Conservation (phyloP, 2,329 filamentous ascomycete genomes). For the Ophiostoma ips region DNA sequence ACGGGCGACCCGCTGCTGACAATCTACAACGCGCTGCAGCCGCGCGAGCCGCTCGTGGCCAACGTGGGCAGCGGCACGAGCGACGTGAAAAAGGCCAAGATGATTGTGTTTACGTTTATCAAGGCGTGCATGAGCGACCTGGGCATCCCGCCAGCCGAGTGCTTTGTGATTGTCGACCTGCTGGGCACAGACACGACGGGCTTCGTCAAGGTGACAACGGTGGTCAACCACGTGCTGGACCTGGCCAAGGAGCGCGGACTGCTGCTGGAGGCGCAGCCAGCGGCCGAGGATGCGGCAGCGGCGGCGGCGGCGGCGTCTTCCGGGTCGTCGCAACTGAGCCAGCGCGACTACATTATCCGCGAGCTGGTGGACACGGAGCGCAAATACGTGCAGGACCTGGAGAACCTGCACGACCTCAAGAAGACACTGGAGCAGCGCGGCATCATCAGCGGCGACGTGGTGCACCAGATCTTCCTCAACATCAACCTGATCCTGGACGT, state of each 20-base stretch:
- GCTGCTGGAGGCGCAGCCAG: constrained; percentile 47
- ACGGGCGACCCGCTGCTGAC: constrained; percentile 72
- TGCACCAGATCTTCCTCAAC: constrained; percentile 94
- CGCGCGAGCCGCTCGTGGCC: constrained; percentile 52
- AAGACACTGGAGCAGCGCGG: constrained; percentile 79
- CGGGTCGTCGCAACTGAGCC: constrained; percentile 52
- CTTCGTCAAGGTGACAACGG: constrained; percentile 79
- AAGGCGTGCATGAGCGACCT: constrained; percentile 77
- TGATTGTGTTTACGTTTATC: constrained; percentile 83
- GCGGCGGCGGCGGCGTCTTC: constrained; percentile 32
- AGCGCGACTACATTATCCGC: constrained; percentile 75
- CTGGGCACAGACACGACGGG: constrained; percentile 92
- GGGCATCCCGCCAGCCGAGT: constrained; percentile 63
- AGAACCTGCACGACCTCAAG: constrained; percentile 86
- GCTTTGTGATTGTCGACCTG: constrained; percentile 83
- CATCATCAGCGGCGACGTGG: constrained; percentile 72
- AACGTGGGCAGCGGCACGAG: constrained; percentile 39
- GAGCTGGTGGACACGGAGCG: constrained; percentile 91
- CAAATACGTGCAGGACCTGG: constrained; percentile 94
- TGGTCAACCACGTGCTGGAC: constrained; percentile 86
- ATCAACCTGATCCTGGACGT: constrained; percentile 91
- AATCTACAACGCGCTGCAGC: constrained; percentile 77
- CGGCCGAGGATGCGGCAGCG: constrained; percentile 39
- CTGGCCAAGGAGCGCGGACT: constrained; percentile 66
- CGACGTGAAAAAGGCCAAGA: constrained; percentile 69